Evolutionary conservation across 176 grass and related monocot species (phyloP).

Genomic region (Phragmites australis): DNA sequence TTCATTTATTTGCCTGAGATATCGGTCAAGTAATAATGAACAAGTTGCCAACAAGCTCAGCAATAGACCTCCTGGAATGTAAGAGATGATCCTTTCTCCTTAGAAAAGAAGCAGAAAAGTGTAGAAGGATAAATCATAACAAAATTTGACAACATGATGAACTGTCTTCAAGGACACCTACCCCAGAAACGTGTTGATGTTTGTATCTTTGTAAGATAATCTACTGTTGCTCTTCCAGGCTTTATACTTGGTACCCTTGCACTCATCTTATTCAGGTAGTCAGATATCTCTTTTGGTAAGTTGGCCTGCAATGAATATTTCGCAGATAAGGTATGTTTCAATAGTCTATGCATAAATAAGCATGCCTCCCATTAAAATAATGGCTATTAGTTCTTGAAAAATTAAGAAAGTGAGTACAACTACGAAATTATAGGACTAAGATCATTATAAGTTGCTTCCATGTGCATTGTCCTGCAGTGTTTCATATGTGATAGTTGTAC

Average conservation of each 20-base stretch:
- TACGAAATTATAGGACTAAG: conserved; percentile 10
- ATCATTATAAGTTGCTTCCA: conserved; percentile 14
- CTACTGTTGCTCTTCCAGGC: conserved; percentile 88
- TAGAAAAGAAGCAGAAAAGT: neutral
- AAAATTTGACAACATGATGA: conserved; percentile 23
- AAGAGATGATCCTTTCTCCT: conserved; percentile 11
- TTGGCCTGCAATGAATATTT: conserved; percentile 58
- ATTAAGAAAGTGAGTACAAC: neutral
- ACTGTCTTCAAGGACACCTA: conserved; percentile 37
- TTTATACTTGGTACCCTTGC: conserved; percentile 90
- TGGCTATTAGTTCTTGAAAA: neutral
- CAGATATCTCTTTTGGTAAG: conserved; percentile 95
- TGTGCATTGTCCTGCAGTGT: neutral
- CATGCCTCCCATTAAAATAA: neutral
- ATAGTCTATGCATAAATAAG: conserved; percentile 12
- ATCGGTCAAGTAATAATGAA: conserved; percentile 92
- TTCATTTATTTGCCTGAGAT: conserved; percentile 82
- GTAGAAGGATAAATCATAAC: conserved; percentile 21
- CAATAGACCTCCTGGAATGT: conserved; percentile 70
- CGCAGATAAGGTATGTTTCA: conserved; percentile 30
- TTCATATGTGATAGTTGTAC: conserved; percentile 29
- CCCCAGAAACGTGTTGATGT: conserved; percentile 98
- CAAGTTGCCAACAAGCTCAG: conserved; percentile 87
- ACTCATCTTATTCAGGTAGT: conserved; percentile 98
- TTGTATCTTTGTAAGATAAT: conserved; percentile 95